Percentiles rank a stretch among this genome's conserved stretches.
Evolutionary conservation across 805 yeast genomes (phyloP).

Genomic region (Tetrapisispora arboricola): DNA sequence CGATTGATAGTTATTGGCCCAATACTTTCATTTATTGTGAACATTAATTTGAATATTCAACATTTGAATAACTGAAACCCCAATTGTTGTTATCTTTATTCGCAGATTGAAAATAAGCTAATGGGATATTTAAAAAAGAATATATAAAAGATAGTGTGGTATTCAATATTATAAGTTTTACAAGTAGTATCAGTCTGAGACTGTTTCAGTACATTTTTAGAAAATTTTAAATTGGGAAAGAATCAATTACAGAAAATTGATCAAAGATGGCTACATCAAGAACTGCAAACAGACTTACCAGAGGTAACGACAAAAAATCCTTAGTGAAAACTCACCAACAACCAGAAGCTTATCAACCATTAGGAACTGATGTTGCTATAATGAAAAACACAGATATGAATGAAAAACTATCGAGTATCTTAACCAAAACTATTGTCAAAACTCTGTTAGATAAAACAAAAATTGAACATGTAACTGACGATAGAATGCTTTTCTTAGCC

Average conservation of each 20-base stretch:
- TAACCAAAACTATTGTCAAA: constrained; percentile 4
- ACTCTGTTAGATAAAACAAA: constrained; percentile 1
- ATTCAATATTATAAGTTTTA: too few species aligned
- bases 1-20: too few species aligned
- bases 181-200: too few species aligned
- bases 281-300: not conserved
- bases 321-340: not conserved
- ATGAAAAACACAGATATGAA: not conserved
- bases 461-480: constrained; percentile 15
- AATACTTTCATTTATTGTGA: too few species aligned
- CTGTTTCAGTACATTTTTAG: too few species aligned
- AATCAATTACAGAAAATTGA: too few species aligned
- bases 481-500: constrained; percentile 11
- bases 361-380: not conserved
- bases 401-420: not conserved
- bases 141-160: too few species aligned
- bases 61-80: too few species aligned
- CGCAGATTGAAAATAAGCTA: too few species aligned
- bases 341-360: not conserved
- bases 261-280: not conserved
- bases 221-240: not conserved
- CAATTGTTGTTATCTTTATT: too few species aligned
- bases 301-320: not conserved
- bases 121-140: too few species aligned
- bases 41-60: too few species aligned